phyloP scores from a whole-genome alignment of 345 rosid genomes.

The Boechera divaricarpa region DNA sequence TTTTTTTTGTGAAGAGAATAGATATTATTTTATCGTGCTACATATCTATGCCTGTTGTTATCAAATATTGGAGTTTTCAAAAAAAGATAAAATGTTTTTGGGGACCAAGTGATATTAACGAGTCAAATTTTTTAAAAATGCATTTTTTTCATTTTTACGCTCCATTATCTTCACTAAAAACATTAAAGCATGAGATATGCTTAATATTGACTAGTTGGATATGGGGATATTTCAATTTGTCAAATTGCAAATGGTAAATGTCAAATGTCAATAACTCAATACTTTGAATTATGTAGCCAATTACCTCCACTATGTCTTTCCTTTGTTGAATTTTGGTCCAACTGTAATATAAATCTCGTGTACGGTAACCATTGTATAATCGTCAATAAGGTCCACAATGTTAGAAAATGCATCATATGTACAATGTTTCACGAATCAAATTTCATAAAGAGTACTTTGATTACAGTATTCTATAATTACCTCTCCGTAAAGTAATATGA shows the following conservation, averaged over 20 bases:
- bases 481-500: background rate
- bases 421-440: background rate
- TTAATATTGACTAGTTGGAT: background rate
- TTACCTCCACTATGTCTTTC: background rate
- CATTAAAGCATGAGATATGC: background rate
- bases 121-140: background rate
- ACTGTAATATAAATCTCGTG: background rate
- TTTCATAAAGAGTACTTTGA: background rate
- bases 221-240: background rate
- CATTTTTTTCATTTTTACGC: background rate
- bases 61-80: background rate
- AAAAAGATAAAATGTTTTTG: background rate
- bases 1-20: background rate
- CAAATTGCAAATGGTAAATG: background rate
- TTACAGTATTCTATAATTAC: background rate
- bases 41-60: background rate
- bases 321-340: constrained; percentile 3
- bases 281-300: background rate
- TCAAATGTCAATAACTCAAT: background rate
- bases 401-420: background rate
- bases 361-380: background rate
- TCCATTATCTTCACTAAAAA: background rate
- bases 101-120: constrained; percentile 1
- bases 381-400: background rate
- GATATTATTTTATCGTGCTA: background rate